Evolutionary conservation across 345 rosid species (phyloP).

Genomic region (Erucastrum elatum): DNA sequence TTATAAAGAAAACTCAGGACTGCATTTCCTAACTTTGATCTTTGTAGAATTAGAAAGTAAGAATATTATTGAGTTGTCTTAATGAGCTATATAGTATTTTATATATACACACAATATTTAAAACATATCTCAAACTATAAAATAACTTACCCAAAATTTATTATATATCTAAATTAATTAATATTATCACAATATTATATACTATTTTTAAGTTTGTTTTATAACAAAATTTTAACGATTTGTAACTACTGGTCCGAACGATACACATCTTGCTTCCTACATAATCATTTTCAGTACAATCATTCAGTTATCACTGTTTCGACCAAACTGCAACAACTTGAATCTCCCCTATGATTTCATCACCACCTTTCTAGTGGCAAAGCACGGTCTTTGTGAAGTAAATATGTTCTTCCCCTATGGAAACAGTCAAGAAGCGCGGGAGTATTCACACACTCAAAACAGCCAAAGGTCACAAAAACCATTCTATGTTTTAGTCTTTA

Average conservation of each 20-base stretch:
- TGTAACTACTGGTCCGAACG: background rate
- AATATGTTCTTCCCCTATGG: background rate
- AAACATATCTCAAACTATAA: no score
- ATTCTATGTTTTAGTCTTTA: constrained; percentile 19
- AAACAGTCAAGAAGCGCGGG: background rate
- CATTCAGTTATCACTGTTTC: background rate
- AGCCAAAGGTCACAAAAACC: constrained; percentile 9
- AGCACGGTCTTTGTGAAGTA: constrained; percentile 10
- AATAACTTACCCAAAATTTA: no score
- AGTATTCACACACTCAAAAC: background rate
- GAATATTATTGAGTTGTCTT: background rate
- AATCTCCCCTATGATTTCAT: background rate
- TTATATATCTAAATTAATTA: no score
- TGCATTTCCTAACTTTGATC: background rate
- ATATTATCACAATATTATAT: no score
- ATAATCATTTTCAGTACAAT: background rate
- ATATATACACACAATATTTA: no score
- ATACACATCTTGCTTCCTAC: background rate
- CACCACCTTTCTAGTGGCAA: background rate
- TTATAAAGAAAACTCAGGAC: background rate
- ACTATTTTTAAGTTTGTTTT: no score
- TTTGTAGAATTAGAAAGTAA: background rate
- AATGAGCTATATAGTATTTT: background rate
- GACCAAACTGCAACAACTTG: background rate
- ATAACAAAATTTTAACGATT: no score